Percentiles rank a stretch among this genome's conserved stretches.
Evolutionary conservation across 2,329 filamentous ascomycete species (phyloP).

Genomic region (Colletotrichum graminicola): DNA sequence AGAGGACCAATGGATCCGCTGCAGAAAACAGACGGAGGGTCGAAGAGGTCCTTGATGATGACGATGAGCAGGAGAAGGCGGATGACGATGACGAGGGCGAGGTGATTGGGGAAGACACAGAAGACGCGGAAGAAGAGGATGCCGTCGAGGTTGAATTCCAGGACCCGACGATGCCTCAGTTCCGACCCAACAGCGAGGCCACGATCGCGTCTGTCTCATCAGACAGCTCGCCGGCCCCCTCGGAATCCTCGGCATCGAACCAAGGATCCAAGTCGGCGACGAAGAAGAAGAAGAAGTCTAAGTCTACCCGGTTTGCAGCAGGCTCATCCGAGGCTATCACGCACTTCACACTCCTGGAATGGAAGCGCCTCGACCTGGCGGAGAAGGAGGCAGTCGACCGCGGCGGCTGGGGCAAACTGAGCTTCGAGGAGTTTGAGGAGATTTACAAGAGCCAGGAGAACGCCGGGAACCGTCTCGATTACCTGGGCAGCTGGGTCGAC

Average conservation of each 20-base stretch:
- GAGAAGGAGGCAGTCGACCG: slow-evolving; percentile 77
- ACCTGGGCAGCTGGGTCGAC: slow-evolving; percentile 93
- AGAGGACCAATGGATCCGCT: not conserved
- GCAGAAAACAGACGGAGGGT: slow-evolving; percentile 33
- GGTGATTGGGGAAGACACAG: slow-evolving; percentile 30
- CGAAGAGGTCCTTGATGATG: slow-evolving; percentile 39
- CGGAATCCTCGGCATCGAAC: slow-evolving; percentile 7
- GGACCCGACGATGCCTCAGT: slow-evolving; percentile 78
- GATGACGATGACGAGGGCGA: slow-evolving; percentile 36
- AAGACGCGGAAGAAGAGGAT: slow-evolving; percentile 40
- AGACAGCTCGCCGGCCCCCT: slow-evolving; percentile 10
- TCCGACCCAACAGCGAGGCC: slow-evolving; percentile 67
- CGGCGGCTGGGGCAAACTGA: slow-evolving; percentile 85
- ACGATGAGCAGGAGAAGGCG: slow-evolving; percentile 36
- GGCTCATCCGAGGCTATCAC: slow-evolving; percentile 47
- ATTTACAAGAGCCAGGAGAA: slow-evolving; percentile 78
- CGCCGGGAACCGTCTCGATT: slow-evolving; percentile 75
- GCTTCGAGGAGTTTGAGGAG: slow-evolving; percentile 81
- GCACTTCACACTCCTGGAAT: slow-evolving; percentile 56
- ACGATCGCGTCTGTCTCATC: slow-evolving; percentile 37
- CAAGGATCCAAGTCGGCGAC: slow-evolving; percentile 14
- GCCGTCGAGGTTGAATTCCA: slow-evolving; percentile 48
- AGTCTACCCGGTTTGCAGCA: slow-evolving; percentile 41
- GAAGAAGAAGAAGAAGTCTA: slow-evolving; percentile 37
- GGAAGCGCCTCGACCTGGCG: slow-evolving; percentile 70